Evolutionary conservation across 768 basidiomycete species (phyloP).

Genomic region (Paxillus involutus): DNA sequence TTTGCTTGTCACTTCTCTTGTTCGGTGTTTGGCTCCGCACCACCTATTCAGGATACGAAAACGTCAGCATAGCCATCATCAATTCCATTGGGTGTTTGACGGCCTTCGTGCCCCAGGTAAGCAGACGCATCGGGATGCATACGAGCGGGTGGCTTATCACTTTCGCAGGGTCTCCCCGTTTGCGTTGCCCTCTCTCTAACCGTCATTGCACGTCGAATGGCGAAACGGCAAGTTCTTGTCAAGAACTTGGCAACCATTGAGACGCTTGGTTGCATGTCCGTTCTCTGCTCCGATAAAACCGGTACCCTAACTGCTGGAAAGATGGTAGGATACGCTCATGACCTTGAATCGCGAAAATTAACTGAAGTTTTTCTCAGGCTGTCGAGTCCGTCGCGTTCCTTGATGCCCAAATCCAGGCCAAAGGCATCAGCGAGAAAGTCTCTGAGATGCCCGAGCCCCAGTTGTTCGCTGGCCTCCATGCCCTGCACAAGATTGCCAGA

Average conservation of each 20-base stretch:
- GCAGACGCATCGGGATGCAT: neutral
- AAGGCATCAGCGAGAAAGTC: constrained; percentile 19
- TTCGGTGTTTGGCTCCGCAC: constrained; percentile 44
- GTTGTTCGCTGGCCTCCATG: constrained; percentile 24
- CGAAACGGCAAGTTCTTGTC: constrained; percentile 45
- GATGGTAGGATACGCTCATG: constrained; percentile 35
- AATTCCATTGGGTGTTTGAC: constrained; percentile 40
- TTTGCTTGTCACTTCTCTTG: constrained; percentile 39
- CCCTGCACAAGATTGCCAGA: constrained; percentile 41
- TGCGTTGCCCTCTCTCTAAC: constrained; percentile 54
- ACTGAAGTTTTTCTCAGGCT: constrained; percentile 24
- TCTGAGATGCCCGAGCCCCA: constrained; percentile 7
- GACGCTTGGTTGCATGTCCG: constrained; percentile 50
- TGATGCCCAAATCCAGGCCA: constrained; percentile 20
- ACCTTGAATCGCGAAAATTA: neutral
- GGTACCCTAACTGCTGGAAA: constrained; percentile 50
- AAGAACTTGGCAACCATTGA: constrained; percentile 56
- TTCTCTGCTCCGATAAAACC: constrained; percentile 56
- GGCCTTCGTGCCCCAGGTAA: constrained; percentile 42
- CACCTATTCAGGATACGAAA: constrained; percentile 33
- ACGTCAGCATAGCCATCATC: constrained; percentile 34
- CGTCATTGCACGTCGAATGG: constrained; percentile 47
- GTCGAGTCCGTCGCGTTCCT: constrained; percentile 42
- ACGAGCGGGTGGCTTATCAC: neutral
- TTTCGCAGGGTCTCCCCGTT: constrained; percentile 35